phyloP scores from a whole-genome alignment of 2,329 filamentous ascomycete species.

The Pyrenochaeta sp. region DNA sequence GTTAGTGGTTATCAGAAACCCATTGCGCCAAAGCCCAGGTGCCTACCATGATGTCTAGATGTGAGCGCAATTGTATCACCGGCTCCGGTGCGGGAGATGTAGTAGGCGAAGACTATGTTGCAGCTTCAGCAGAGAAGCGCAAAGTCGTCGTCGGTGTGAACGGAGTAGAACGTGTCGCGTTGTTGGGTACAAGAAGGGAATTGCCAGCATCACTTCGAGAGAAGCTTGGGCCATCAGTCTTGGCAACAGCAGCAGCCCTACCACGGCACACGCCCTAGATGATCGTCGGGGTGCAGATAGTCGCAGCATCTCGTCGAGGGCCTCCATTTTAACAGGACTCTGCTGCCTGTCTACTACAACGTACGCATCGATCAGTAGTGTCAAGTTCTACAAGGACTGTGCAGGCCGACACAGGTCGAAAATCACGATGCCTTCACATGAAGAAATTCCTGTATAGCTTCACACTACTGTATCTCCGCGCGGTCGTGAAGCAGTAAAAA shows the following conservation, averaged over 20 bases:
- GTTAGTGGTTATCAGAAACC: constrained; percentile 17
- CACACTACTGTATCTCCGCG: no score
- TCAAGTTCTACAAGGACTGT: background rate
- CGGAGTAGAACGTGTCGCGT: background rate
- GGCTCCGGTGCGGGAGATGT: background rate
- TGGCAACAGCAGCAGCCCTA: constrained; percentile 14
- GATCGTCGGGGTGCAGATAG: background rate
- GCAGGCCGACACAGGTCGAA: no score
- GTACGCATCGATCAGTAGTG: background rate
- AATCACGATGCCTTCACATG: no score
- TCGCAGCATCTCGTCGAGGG: background rate
- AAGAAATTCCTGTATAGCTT: no score
- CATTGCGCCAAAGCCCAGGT: constrained; percentile 7
- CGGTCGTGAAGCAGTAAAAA: no score
- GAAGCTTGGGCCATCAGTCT: constrained; percentile 7
- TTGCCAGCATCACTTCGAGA: background rate
- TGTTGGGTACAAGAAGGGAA: background rate
- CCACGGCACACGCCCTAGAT: background rate
- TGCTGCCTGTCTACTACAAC: background rate
- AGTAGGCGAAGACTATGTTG: background rate
- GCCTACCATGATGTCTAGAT: constrained; percentile 35
- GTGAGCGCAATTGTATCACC: background rate
- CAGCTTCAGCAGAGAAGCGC: background rate
- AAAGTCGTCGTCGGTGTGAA: background rate
- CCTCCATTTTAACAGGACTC: background rate